These are phyloP conservation scores for Chrysopogon serrulatus DNA, from an alignment of 176 grass and related monocot genomes.

Conservation along the genomic window DNA sequence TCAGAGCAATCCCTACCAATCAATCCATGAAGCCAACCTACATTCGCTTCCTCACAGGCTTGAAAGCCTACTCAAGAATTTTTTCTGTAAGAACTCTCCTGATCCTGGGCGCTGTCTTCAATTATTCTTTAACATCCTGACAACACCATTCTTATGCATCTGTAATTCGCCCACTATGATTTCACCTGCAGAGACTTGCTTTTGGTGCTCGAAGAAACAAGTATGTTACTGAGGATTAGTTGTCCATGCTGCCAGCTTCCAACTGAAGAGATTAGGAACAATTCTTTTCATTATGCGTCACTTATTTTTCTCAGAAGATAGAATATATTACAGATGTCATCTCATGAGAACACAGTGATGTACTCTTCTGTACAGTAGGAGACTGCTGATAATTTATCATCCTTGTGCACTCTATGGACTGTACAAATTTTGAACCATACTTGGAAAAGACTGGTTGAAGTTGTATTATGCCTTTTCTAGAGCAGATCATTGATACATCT, in stretches of 20 bases:
- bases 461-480: neutral
- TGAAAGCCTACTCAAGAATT: conserved; percentile 96
- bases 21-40: conserved; percentile 95
- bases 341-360: neutral
- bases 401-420: neutral
- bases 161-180: conserved; percentile 21
- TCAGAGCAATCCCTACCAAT: conserved; percentile 66
- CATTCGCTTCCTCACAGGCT: conserved; percentile 92
- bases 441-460: neutral
- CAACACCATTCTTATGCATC: conserved; percentile 11
- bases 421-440: neutral
- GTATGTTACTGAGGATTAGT: conserved; percentile 80
- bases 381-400: neutral
- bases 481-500: neutral
- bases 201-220: conserved; percentile 93
- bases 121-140: conserved; percentile 20
- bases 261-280: conserved; percentile 34
- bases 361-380: conserved; percentile 15
- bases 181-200: conserved; percentile 73
- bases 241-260: conserved; percentile 10
- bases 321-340: conserved; percentile 13
- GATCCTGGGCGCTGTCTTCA: neutral
- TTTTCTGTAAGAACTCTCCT: conserved; percentile 59
- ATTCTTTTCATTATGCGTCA: conserved; percentile 6
- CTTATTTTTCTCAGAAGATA: conserved; percentile 24